phyloP scores from a whole-genome alignment of 257 asterid genomes.

The Solanum appendiculatum region DNA sequence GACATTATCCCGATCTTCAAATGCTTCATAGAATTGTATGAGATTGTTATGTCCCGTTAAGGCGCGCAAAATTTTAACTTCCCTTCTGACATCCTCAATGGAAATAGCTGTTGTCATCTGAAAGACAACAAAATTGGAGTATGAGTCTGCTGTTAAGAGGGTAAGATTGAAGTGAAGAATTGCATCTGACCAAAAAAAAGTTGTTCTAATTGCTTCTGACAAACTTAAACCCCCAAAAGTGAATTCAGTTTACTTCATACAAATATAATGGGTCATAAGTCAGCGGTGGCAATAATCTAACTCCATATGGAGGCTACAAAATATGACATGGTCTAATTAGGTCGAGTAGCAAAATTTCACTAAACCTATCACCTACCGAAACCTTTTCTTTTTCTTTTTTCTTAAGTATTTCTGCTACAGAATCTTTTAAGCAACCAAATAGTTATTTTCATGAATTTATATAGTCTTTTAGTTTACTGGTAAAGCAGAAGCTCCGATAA shows the following conservation, averaged over 20 bases:
- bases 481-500: background rate
- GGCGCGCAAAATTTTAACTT: constrained; percentile 52
- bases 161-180: background rate
- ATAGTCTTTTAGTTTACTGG: background rate
- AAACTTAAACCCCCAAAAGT: background rate
- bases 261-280: background rate
- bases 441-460: background rate
- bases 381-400: background rate
- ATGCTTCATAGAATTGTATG: constrained; percentile 47
- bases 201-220: background rate
- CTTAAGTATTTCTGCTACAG: background rate
- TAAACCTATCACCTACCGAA: background rate
- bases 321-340: background rate
- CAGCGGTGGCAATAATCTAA: background rate
- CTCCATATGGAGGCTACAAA: background rate
- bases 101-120: constrained; percentile 65
- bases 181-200: background rate
- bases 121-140: constrained; percentile 3
- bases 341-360: background rate
- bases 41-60: constrained; percentile 50
- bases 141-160: background rate
- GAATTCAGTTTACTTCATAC: background rate
- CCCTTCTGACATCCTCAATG: constrained; percentile 62
- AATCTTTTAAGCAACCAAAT: background rate
- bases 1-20: constrained; percentile 56